These are phyloP conservation scores for Rhizomucor pusillus DNA, from an alignment of 371 early-diverging fungal genomes.

Conservation along the genomic window DNA sequence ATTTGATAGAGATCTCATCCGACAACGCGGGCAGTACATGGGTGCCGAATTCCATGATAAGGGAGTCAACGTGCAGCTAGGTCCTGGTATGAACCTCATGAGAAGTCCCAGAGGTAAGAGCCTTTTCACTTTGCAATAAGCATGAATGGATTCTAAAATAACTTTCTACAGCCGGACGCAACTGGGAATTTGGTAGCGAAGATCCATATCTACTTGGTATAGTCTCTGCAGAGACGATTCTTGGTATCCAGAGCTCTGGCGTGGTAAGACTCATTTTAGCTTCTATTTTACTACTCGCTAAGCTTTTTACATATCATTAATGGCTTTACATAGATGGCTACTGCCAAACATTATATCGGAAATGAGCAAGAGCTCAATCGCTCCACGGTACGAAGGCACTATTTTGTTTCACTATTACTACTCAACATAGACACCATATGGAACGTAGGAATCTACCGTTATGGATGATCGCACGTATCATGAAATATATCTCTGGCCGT, in stretches of 20 bases:
- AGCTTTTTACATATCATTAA: too few relatives aligned
- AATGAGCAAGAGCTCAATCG: conserved; percentile 48
- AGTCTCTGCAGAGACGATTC: conserved; percentile 22
- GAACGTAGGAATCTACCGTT: conserved; percentile 22
- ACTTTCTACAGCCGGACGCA: conserved; percentile 41
- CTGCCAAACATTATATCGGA: conserved; percentile 49
- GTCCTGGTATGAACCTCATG: conserved; percentile 22
- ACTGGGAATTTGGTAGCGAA: conserved; percentile 58
- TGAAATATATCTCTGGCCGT: conserved; percentile 60
- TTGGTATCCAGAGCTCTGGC: conserved; percentile 34
- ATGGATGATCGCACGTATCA: conserved; percentile 53
- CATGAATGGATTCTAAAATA: too few relatives aligned
- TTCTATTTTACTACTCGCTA: too few relatives aligned
- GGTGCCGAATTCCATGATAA: conserved; percentile 43
- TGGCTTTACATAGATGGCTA: conserved; percentile 47
- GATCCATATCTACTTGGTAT: conserved; percentile 54
- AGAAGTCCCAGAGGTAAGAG: too few relatives aligned
- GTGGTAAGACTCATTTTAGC: too few relatives aligned
- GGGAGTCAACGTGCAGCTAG: conserved; percentile 49
- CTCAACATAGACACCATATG: not conserved
- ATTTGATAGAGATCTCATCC: conserved; percentile 44
- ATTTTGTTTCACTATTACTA: conserved; percentile 34
- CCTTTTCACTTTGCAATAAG: too few relatives aligned
- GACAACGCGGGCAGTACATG: conserved; percentile 42
- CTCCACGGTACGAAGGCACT: conserved; percentile 3